Conservation (phyloP, 352 stramenopile species). For the Blastocystis sp. region DNA sequence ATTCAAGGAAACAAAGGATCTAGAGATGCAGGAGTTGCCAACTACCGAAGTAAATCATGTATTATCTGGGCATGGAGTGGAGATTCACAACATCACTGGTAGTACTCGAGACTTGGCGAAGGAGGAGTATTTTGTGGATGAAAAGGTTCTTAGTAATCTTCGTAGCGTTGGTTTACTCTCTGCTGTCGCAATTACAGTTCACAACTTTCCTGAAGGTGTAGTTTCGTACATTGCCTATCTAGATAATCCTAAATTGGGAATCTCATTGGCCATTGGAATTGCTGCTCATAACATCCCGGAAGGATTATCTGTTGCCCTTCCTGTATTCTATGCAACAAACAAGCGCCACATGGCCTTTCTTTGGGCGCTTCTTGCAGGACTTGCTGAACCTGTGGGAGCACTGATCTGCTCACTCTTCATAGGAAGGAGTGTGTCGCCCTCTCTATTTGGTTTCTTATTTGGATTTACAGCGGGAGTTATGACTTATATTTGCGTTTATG, state of each 20-base stretch:
- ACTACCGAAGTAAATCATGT: background rate
- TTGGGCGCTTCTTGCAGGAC: conserved; percentile 81
- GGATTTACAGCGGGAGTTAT: conserved; percentile 88
- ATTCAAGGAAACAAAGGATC: background rate
- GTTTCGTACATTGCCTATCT: conserved; percentile 88
- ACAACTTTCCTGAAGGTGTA: conserved; percentile 93
- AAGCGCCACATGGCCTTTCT: conserved; percentile 87
- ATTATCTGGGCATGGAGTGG: conserved; percentile 14
- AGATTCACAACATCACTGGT: conserved; percentile 7
- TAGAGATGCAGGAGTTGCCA: background rate
- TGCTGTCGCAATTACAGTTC: conserved; percentile 85
- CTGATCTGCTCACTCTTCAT: conserved; percentile 82
- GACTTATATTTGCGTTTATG: conserved; percentile 84
- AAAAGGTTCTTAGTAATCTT: conserved; percentile 72
- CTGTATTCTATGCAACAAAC: conserved; percentile 92
- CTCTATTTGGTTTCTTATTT: conserved; percentile 80
- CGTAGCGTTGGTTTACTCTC: conserved; percentile 84
- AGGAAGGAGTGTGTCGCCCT: conserved; percentile 76
- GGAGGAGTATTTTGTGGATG: background rate
- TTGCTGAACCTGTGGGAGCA: conserved; percentile 86
- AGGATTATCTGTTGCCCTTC: conserved; percentile 87
- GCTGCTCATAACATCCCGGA: conserved; percentile 94
- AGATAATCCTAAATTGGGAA: conserved; percentile 82
- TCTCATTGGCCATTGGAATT: conserved; percentile 87
- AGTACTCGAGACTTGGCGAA: conserved; percentile 35